Evolutionary conservation across 768 basidiomycete genomes (phyloP).

Genomic region (Xerocomellus intermedius): DNA sequence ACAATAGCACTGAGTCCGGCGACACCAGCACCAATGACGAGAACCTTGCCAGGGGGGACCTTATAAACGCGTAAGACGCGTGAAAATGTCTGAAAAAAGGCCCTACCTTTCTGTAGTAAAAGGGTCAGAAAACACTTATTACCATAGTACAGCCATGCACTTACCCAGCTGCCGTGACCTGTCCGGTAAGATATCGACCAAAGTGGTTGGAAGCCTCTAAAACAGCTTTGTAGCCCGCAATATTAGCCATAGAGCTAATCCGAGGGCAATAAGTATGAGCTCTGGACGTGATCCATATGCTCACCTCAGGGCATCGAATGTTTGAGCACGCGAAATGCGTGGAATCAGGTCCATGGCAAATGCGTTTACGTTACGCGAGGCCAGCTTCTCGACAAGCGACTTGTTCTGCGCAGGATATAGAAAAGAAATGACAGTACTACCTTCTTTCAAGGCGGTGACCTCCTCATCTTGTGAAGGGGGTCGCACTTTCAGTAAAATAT

Average conservation of each 20-base stretch:
- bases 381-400: slow-evolving; percentile 64
- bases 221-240: slow-evolving; percentile 90
- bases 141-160: slow-evolving; percentile 27
- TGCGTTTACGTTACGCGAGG: slow-evolving; percentile 62
- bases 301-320: slow-evolving; percentile 84
- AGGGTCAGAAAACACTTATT: slow-evolving; percentile 4
- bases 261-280: not conserved
- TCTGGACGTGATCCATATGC: slow-evolving; percentile 6
- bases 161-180: slow-evolving; percentile 88
- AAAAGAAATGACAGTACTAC: slow-evolving; percentile 80
- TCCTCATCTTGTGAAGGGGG: slow-evolving; percentile 69
- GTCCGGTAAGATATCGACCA: slow-evolving; percentile 85
- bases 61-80: slow-evolving; percentile 33
- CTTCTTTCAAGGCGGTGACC: slow-evolving; percentile 59
- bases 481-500: slow-evolving; percentile 85
- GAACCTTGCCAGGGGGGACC: slow-evolving; percentile 85
- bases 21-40: slow-evolving; percentile 87
- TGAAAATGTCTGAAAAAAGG: not conserved
- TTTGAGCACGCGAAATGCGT: slow-evolving; percentile 86
- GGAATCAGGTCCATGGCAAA: slow-evolving; percentile 95
- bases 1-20: slow-evolving; percentile 87
- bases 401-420: slow-evolving; percentile 84
- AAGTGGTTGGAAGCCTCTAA: slow-evolving; percentile 89
- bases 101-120: slow-evolving; percentile 41
- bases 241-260: slow-evolving; percentile 87